Conservation (phyloP, 176 grass and related monocot genomes). For the Leersia perrieri region DNA sequence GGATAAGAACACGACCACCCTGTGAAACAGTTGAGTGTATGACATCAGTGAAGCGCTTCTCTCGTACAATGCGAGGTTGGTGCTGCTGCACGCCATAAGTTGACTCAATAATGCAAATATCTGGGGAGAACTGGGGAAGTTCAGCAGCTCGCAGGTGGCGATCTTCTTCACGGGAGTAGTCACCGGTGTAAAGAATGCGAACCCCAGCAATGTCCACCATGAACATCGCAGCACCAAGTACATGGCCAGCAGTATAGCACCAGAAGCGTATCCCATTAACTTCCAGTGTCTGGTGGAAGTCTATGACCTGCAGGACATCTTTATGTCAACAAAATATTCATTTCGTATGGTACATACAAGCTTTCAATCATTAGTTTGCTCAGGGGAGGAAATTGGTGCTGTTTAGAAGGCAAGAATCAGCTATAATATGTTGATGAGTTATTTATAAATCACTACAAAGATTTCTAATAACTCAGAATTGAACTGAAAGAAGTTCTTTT, state of each 20-base stretch:
- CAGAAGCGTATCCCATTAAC: constrained; percentile 98
- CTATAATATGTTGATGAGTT: not conserved
- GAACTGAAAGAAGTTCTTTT: not conserved
- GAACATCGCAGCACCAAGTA: constrained; percentile 97
- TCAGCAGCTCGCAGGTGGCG: constrained; percentile 86
- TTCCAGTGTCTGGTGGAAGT: constrained; percentile 95
- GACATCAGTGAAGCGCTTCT: constrained; percentile 90
- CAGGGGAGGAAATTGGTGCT: not conserved
- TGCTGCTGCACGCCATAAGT: constrained; percentile 92
- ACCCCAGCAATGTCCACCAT: constrained; percentile 98
- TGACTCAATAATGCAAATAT: constrained; percentile 91
- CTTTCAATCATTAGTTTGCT: not conserved
- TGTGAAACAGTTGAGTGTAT: constrained; percentile 81
- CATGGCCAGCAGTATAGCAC: constrained; percentile 97
- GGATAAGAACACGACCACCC: constrained; percentile 84
- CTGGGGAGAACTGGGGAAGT: constrained; percentile 77
- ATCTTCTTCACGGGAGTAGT: constrained; percentile 95
- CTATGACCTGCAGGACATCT: constrained; percentile 64
- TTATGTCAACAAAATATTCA: constrained; percentile 10
- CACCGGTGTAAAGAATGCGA: constrained; percentile 84
- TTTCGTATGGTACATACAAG: not conserved
- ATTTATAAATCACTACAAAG: not conserved
- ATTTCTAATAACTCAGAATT: not conserved
- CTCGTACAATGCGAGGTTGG: constrained; percentile 63
- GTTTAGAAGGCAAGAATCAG: not conserved